Conservation (phyloP, 2,329 filamentous ascomycete species). For the Xylaria sp. region DNA sequence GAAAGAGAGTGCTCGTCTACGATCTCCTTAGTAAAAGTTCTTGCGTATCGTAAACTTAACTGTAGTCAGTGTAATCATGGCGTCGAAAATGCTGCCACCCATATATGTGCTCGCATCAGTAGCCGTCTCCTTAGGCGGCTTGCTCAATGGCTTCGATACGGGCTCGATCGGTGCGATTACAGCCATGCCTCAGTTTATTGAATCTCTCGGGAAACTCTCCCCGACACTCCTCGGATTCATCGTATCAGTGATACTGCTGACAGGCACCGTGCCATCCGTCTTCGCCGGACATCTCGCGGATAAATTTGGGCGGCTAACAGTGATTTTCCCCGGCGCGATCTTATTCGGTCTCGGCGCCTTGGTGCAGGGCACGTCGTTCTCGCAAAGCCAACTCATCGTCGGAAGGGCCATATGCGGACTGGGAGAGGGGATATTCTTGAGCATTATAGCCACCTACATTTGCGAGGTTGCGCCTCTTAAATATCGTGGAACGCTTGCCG, state of each 20-base stretch:
- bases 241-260: conserved; percentile 69
- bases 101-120: conserved; percentile 51
- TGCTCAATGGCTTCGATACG: conserved; percentile 54
- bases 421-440: conserved; percentile 68
- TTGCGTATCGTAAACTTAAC: neutral
- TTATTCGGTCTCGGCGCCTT: conserved; percentile 64
- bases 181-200: conserved; percentile 50
- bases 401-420: conserved; percentile 67
- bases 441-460: conserved; percentile 68
- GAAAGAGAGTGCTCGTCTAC: neutral
- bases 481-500: conserved; percentile 61
- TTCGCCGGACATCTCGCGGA: conserved; percentile 67
- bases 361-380: conserved; percentile 61
- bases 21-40: neutral
- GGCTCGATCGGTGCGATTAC: conserved; percentile 52
- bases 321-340: conserved; percentile 60
- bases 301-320: conserved; percentile 59
- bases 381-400: conserved; percentile 63
- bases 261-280: conserved; percentile 66
- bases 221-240: conserved; percentile 66
- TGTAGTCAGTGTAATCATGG: neutral
- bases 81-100: conserved; percentile 33
- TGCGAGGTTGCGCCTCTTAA: conserved; percentile 68
- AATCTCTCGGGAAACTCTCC: conserved; percentile 59
- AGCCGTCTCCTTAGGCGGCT: conserved; percentile 49